These are phyloP conservation scores for Cladosporium sp. DNA, from an alignment of 2,329 filamentous ascomycete species.

Conservation along the genomic window DNA sequence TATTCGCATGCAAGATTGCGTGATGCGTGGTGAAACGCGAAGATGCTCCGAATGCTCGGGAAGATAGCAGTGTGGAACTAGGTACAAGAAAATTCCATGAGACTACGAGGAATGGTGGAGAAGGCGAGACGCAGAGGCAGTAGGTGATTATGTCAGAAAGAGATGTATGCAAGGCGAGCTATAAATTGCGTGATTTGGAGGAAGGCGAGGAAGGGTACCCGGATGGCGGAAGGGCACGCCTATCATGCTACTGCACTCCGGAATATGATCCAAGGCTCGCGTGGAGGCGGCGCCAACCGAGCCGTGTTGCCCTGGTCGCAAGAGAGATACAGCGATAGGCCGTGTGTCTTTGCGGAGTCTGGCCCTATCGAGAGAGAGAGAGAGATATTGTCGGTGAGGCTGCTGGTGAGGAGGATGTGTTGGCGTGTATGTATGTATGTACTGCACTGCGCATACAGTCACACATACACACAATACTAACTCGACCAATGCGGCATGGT, in stretches of 20 bases:
- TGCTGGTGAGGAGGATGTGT: background rate
- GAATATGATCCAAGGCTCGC: slow-evolving; percentile 1
- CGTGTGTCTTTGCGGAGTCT: background rate
- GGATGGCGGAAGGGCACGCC: slow-evolving; percentile 1
- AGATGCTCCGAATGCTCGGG: background rate
- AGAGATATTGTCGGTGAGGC: background rate
- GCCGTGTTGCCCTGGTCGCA: background rate
- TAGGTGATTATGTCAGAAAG: background rate
- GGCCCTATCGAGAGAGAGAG: background rate
- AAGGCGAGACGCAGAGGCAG: background rate
- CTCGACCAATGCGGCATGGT: background rate
- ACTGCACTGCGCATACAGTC: background rate
- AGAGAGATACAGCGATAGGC: background rate
- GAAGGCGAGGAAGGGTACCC: background rate
- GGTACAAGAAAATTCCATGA: background rate
- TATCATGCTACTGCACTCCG: background rate
- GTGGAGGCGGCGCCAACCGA: slow-evolving; percentile 13
- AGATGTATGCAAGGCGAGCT: background rate
- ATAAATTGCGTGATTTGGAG: background rate
- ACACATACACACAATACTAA: background rate
- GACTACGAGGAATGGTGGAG: background rate
- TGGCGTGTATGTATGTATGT: background rate
- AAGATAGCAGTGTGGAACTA: background rate
- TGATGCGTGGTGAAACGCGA: background rate
- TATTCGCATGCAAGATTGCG: background rate